These are phyloP conservation scores for Arctostaphylos glauca DNA, from an alignment of 148 eudicot genomes.

Conservation along the genomic window DNA sequence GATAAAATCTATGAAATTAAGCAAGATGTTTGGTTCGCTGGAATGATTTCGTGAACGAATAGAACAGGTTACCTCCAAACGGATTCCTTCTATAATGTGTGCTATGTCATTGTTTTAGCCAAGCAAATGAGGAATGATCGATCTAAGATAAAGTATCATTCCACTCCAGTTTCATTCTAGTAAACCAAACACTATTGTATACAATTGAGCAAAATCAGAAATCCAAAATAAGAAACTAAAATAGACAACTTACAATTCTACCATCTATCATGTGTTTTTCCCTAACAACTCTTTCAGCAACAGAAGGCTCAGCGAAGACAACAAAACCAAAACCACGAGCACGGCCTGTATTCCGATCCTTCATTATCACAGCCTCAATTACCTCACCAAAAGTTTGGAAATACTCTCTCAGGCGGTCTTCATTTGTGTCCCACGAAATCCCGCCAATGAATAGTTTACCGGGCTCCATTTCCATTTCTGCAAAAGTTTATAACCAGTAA, in stretches of 20 bases:
- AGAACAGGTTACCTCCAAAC: background rate
- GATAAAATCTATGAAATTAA: background rate
- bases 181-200: background rate
- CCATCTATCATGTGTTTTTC: slow-evolving; percentile 91
- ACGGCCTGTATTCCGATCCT: slow-evolving; percentile 91
- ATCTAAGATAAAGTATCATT: background rate
- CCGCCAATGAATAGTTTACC: slow-evolving; percentile 98
- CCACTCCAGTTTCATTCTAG: background rate
- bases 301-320: slow-evolving; percentile 77
- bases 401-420: slow-evolving; percentile 84
- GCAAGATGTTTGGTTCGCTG: background rate
- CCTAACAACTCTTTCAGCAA: slow-evolving; percentile 86
- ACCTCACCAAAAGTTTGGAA: slow-evolving; percentile 85
- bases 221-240: background rate
- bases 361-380: slow-evolving; percentile 96
- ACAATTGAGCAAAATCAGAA: background rate
- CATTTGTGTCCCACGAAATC: slow-evolving; percentile 99
- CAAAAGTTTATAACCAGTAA: slow-evolving; percentile 20
- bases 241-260: slow-evolving; percentile 61
- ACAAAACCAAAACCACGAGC: slow-evolving; percentile 99
- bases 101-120: background rate
- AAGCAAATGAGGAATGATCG: background rate
- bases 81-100: background rate
- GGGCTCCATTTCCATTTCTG: slow-evolving; percentile 81
- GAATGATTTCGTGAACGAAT: background rate